These are phyloP conservation scores for Sedum album DNA, from an alignment of 164 flowering plant species.

Conservation along the genomic window DNA sequence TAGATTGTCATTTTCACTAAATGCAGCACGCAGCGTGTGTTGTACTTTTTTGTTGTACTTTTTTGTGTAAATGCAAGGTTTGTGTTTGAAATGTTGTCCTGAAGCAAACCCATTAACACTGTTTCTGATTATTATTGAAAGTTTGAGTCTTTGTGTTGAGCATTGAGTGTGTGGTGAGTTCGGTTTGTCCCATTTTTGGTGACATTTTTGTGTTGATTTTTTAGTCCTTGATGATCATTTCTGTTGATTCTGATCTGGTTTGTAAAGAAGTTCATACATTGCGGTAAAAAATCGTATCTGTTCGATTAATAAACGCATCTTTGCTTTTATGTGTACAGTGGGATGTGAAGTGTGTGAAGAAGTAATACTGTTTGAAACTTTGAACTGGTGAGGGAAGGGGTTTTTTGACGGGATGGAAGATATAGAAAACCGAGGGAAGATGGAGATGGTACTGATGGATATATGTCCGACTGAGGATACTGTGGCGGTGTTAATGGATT, in stretches of 20 bases:
- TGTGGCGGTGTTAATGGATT: conserved; percentile 47
- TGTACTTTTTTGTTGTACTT: too few species aligned
- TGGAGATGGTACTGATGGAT: conserved; percentile 14
- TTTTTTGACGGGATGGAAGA: neutral
- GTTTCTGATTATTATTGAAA: neutral
- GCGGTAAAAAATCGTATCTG: neutral
- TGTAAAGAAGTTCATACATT: neutral
- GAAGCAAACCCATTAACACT: neutral
- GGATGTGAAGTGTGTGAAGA: neutral
- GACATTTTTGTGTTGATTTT: neutral
- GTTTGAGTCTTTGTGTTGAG: neutral
- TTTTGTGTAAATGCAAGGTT: too few species aligned
- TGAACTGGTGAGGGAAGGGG: neutral
- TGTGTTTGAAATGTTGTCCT: neutral
- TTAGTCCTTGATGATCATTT: neutral
- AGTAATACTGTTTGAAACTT: neutral
- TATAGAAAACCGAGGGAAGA: neutral
- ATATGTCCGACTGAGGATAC: conserved; percentile 45
- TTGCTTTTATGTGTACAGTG: neutral
- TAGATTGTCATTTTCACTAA: neutral
- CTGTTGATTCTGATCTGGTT: neutral
- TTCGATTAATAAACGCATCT: neutral
- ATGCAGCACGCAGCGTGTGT: neutral
- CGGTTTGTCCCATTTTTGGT: neutral
- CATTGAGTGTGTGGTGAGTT: neutral